Evolutionary conservation across 148 eudicot genomes (phyloP), one percentile per base, ranked within the genome.

Genomic region (Polygonum maritimum): DNA sequence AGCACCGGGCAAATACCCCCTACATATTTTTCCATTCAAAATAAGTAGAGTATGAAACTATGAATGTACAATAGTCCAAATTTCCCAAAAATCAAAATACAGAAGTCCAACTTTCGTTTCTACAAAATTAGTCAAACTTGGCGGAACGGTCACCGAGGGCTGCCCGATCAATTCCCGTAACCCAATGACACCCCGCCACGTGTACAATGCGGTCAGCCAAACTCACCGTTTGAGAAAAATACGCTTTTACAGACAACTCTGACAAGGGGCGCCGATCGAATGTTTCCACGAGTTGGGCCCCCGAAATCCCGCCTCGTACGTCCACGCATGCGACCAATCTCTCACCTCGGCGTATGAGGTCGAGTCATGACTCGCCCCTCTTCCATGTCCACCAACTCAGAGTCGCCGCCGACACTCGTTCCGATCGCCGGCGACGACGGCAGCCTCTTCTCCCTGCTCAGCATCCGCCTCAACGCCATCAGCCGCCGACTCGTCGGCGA

Each of bases 381-480:
- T 85, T 91, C 91, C 52, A 87, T 7, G 75, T 90, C 97, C 60
- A 80, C 86, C 89, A 9, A 48, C 49, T 55, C 51, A 14, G 63
- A 70, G 60, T 26, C 31, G 1, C 31, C 31, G 31, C 31, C 31
- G 31, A 78, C 31, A 74, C 85, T 84, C 76, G 91, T 52, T 19
- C 89, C 91, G 14, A 69, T 77, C 6, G 75, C 83, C 3, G 78
- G 48, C 26, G 89, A 79, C 35, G 89, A 71, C 4, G 79, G 76
- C 10, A 76, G 52, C 19, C 49, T 84, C 44, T 77, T 85, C 12
- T 85, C 87, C 79, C 94, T 72, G 48, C 93, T 94, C 18, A 90
- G 79, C 0, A 94, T 86, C 62, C 93, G 80, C 79, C 70, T 93
- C 38, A 91, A 57, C 60, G 96, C 91, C 31, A 81, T 49, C 70